Base-by-base conservation (phyloP, 2,329 filamentous ascomycete genomes). In the Bipolaris bicolor region DNA sequence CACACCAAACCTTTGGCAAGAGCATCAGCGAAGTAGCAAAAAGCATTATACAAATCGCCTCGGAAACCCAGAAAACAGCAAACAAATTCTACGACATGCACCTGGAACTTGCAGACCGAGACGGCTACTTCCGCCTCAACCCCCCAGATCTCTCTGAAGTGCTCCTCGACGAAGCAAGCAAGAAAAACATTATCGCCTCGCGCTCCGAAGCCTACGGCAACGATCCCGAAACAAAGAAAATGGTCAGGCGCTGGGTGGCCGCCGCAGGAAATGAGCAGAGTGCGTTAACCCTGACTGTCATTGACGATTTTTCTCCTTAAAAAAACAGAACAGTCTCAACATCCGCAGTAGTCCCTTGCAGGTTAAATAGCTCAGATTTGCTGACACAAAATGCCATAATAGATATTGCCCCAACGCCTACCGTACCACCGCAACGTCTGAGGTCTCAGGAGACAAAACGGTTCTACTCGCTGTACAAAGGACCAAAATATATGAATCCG, bases 41-140 rank as follows among this genome's bases (percentile, higher is more conserved):
- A 15, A 58, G 49, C 26, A 45, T 61, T 36, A n/a, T 49, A 3
- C 33, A 16, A 43, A 57, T 62, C 16, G 59, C 59, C 2, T 49
- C 47, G 3, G 57, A 62, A 20, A 62, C 56, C 18, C 57, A 62
- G 26, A 45, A 29, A 15, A 62, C 56, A 1, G 57, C 50, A 20
- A 49, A 57, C 11, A 60, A 15, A 3, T 62, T 62, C 9, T 20
- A 45, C 7, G 44, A 22, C 1, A 31, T 26, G 26, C 47, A 53
- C 11, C 34, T 18, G 15, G 37, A 36, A 7, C 26, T 57, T 7
- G 48, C 49, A 7, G 37, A 52, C 7, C 22, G 49, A 13, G 43
- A 31, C 16, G 48, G 48, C 7, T 57, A 57, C 36, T 57, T 57
- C 3, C 16, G 54, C 15, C 52, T 57, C 43, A 57, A 57, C n/a